Base-by-base conservation (phyloP, 208 protist genomes). In the Leishmania martiniquensis region DNA sequence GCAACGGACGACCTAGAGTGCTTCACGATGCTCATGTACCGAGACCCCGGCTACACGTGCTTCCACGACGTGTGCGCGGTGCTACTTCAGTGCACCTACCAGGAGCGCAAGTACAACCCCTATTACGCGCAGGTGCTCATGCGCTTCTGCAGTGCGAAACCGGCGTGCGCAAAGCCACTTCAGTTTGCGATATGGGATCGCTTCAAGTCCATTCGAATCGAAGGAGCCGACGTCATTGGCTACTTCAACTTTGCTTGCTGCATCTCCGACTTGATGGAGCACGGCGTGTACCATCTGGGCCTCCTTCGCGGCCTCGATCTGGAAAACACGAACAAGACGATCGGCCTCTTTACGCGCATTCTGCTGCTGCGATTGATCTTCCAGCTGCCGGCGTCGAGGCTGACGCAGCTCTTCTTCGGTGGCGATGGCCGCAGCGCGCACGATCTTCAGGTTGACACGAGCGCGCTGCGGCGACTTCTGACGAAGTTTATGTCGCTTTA, bases 151-250 rank as follows among this genome's bases (percentile, higher is more conserved):
- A 88, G 84, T 78, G 84, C 87, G 1, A 91, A 92, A 70, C 45
- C 57, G 10, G 82, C 86, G 42, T 93, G 84, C 80, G 74, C 80
- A 55, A 94, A 92, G 71, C 89, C 85, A 39, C 83, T 97, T 60
- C 93, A 97, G 86, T 97, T 95, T 73, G 86, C 89, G 15, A 34
- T 97, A 0, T 97, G 93, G 91, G 93, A 97, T 77, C 75, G 87
- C 57, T 94, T 97, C 77, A 95, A 97, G 86, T 60, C 69, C 29
- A 89, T 97, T 60, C 88, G 91, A 37, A 85, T 95, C 37, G 91
- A 93, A 54, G 4, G 73, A 7, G 72, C 75, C 3, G 91, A 97
- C 77, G 65, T 97, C 22, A 80, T 65, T 2, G 90, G 89, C 39
- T 95, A 92, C 81, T 59, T 97, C 47, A 97, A 97, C 76, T 75